These are phyloP conservation scores for Trichoderma sp. DNA, from an alignment of 2,329 filamentous ascomycete genomes.

Conservation along the genomic window DNA sequence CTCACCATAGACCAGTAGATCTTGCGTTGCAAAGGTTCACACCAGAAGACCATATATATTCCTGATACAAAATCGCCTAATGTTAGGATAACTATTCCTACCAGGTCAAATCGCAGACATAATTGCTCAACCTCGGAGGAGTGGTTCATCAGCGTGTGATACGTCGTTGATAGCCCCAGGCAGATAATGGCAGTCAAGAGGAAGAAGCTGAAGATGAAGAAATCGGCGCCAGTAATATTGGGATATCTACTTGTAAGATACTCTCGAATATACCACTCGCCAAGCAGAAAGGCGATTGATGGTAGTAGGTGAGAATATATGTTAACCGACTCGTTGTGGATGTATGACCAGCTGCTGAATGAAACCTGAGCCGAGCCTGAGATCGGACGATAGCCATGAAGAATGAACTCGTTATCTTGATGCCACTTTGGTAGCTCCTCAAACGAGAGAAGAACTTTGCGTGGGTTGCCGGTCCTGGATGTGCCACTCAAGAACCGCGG, in stretches of 20 bases:
- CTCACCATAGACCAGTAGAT: constrained; percentile 15
- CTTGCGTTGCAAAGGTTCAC: constrained; percentile 3
- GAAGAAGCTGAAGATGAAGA: constrained; percentile 4
- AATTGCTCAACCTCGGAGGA: background rate
- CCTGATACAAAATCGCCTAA: constrained; percentile 5
- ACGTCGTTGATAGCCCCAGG: constrained; percentile 1
- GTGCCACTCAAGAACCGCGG: background rate
- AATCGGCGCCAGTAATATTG: background rate
- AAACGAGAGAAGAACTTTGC: background rate
- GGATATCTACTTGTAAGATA: background rate
- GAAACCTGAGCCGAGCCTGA: constrained; percentile 5
- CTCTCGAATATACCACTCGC: constrained; percentile 1
- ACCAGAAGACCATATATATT: constrained; percentile 14
- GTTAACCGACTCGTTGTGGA: constrained; percentile 8
- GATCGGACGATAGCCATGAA: constrained; percentile 9
- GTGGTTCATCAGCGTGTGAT: constrained; percentile 1
- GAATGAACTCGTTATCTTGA: constrained; percentile 13
- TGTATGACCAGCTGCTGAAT: constrained; percentile 5
- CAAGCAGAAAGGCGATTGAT: background rate
- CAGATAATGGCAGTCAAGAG: background rate
- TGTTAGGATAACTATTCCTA: constrained; percentile 4
- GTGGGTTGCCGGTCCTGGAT: background rate
- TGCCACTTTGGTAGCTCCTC: constrained; percentile 7
- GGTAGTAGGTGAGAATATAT: constrained; percentile 9
- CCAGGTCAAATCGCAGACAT: background rate